Conservation (phyloP, 2,329 filamentous ascomycete genomes). For the Geosmithia morbida region DNA sequence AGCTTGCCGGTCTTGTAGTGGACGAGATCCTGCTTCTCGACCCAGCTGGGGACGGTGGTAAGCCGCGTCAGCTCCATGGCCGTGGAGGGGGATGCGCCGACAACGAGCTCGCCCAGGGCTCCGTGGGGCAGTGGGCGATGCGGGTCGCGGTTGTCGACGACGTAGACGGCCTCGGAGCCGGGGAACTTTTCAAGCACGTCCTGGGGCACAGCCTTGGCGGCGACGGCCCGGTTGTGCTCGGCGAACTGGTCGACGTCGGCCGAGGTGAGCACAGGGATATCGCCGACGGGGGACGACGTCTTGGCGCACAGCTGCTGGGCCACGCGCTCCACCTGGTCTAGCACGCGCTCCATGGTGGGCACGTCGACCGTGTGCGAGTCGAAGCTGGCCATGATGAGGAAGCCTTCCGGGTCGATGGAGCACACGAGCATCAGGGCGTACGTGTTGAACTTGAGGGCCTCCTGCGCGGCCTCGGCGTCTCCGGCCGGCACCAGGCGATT, state of each 20-base stretch:
- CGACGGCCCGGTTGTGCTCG: neutral
- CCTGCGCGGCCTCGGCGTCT: constrained; percentile 40
- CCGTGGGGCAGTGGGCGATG: constrained; percentile 22
- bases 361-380: constrained; percentile 43
- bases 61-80: constrained; percentile 3
- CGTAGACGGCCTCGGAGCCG: constrained; percentile 17
- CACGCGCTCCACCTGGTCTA: constrained; percentile 36
- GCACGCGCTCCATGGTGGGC: constrained; percentile 34
- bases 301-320: constrained; percentile 31
- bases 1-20: constrained; percentile 25
- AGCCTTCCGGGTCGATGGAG: constrained; percentile 38
- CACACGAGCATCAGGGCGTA: constrained; percentile 54
- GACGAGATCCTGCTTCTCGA: constrained; percentile 6
- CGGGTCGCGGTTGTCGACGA: constrained; percentile 21
- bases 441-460: constrained; percentile 43
- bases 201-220: neutral
- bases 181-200: constrained; percentile 9
- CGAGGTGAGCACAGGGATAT: constrained; percentile 17
- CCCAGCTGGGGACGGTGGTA: constrained; percentile 14
- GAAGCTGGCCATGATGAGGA: constrained; percentile 49
- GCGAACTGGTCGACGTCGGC: constrained; percentile 18
- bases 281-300: constrained; percentile 13
- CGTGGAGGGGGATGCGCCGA: constrained; percentile 16
- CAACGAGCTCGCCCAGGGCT: constrained; percentile 27
- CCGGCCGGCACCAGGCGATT: constrained; percentile 38